Base-by-base conservation (phyloP, 2,329 filamentous ascomycete species). In the Diaporthe nobilis region DNA sequence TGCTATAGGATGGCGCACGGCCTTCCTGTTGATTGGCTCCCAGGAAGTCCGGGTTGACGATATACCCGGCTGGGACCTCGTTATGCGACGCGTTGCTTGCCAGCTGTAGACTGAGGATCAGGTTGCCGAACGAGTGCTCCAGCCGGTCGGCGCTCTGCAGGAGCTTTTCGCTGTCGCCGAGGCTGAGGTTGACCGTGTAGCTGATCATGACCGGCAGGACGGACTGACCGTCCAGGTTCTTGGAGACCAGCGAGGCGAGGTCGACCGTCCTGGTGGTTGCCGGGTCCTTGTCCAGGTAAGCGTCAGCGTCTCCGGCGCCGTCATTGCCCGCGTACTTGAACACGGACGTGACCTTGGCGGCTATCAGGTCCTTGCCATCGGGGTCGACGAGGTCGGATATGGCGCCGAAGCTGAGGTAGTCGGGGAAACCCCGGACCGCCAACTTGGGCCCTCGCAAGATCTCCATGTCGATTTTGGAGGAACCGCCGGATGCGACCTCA, bases 21-120 rank as follows among this genome's bases (percentile, higher is more conserved):
- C 15, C 15, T 15, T 13, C 37, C 39, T 63, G 60, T 39, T 63
- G 37, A 6, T 63, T 63, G 13, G 28, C 60, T 4, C 60, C 60
- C n/a, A 63, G 39, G 60, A 63, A 63, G 60, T 63, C 60, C 7
- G 60, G 60, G 60, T 63, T 63, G 39, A 63, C 60, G 25, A 63
- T 44, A 3, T 44, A 63, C 15, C 60, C 60, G 2, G n/a, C 60
- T 15, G 60, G 8, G 7, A 63, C n/a, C 37, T 63, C 13, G 10
- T 63, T 63, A 2, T 28, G 0, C 0, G 60, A 63, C 60, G 37
- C 60, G n/a, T 63, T 28, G 39, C 28, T 44, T 25, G 60, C 60
- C n/a, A 63, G 60, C 60, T 63, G 60, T 13, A 63, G 4, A 3
- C 60, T 63, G 37, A 63, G 60, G 6, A 63, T 63, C 39, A 63